Evolutionary conservation across 2,329 filamentous ascomycete genomes (phyloP), one percentile per base, ranked within the genome.

Genomic region (Calonectria hawksworthii): DNA sequence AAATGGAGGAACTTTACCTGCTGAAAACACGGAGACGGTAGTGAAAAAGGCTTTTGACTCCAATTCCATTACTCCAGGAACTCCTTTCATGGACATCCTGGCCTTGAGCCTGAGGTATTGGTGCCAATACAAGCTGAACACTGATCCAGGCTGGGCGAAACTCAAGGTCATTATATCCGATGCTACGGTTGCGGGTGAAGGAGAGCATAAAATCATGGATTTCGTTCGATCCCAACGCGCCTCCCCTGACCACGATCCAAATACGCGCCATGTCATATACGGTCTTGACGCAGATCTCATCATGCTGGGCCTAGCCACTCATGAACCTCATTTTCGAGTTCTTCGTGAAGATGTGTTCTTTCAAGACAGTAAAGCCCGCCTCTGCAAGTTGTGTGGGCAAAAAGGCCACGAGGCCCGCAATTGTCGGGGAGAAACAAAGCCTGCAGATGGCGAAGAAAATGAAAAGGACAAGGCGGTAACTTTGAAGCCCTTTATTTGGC

Each of bases 121-220:
- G 97, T 95, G 95, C 84, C 93, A 96, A 68, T 99, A 98, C 88
- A 99, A 99, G 87, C 91, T 99, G 78, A 99, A 98, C 85, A 98
- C 95, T 32, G 97, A 99, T 84, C 96, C 96, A 38, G 95, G 94
- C 65, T 99, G 98, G 98, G 95, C 94, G 76, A 96, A 96, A 84
- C 89, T 98, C 84, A 99, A 99, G 89, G 92, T 99, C 84, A 98
- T 99, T 85, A 99, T 99, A 79, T 99, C 97, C 11, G 97, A 99
- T 88, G 96, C 97, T 69, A 98, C 96, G 51, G 96, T 99, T 50
- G 97, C 97, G 70, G 97, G 97, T 83, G 97, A 99, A 87, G 97
- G 97, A 84, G 97, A 99, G 87, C 97, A 99, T 86, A 99, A 99
- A 86, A 99, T 99, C 83, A 99, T 99, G 97, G 93, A 97, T 80